These are phyloP conservation scores for Grosmannia clavigera DNA, from an alignment of 2,329 filamentous ascomycete genomes.

Conservation along the genomic window DNA sequence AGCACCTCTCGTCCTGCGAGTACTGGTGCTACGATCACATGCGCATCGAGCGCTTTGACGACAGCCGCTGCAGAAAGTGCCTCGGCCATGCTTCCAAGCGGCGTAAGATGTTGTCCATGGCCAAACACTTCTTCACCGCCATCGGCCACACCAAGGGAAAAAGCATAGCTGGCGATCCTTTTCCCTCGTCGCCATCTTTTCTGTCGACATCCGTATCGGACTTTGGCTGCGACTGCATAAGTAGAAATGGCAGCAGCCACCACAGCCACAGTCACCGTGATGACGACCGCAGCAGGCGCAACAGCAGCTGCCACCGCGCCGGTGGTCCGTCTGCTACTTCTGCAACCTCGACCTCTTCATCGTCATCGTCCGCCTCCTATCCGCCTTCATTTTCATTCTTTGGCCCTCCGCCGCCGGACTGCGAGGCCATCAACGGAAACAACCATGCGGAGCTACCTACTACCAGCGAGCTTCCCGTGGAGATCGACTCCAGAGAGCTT, in stretches of 20 bases:
- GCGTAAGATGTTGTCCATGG: constrained; percentile 38
- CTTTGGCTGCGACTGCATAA: not conserved
- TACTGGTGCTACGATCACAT: constrained; percentile 45
- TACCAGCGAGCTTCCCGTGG: constrained; percentile 31
- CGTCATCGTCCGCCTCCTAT: not conserved
- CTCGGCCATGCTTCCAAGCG: constrained; percentile 37
- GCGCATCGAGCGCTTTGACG: constrained; percentile 38
- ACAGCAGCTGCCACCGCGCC: not conserved
- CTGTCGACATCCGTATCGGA: not conserved
- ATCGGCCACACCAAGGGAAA: constrained; percentile 33
- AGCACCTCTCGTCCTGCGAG: constrained; percentile 35
- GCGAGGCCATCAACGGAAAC: constrained; percentile 23
- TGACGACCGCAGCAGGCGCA: not conserved
- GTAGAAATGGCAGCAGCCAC: constrained; percentile 5
- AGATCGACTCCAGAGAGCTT: constrained; percentile 38
- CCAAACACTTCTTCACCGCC: constrained; percentile 41
- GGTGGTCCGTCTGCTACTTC: not conserved
- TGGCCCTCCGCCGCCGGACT: constrained; percentile 31
- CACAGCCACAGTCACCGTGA: not conserved
- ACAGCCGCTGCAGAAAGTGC: constrained; percentile 37
- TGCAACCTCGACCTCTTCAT: not conserved
- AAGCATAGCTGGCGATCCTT: constrained; percentile 12
- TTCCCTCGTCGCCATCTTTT: constrained; percentile 1
- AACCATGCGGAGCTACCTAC: constrained; percentile 32
- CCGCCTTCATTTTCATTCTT: constrained; percentile 1